Base-by-base conservation (phyloP, 1,284 basidiomycete species). In the Inonotus hispidus region DNA sequence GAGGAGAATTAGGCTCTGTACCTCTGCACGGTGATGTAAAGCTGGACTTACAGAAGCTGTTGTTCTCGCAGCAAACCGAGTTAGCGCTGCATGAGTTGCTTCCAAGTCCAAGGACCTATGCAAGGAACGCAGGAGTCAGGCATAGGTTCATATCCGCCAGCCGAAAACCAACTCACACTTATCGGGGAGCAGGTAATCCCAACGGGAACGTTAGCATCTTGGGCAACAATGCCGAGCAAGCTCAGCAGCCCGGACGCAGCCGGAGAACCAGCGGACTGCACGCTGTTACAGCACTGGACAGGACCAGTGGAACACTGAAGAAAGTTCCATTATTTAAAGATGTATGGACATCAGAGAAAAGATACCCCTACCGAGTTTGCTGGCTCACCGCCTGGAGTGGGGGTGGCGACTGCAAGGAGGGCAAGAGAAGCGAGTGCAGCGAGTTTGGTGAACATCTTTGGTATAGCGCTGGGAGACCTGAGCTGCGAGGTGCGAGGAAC, bases 221-320 rank as follows among this genome's bases (percentile, higher is more conserved):
- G 45, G n/a, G 58, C 11, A n/a, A 62, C 60, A n/a, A 62, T 29
- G 7, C 60, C 55, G 14, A 62, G 19, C n/a, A 32, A 47, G 37
- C 54, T 50, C 16, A 63, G 43, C 2, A 63, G 49, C 2, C 50
- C 3, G 19, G 58, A 16, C 4, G 59, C 27, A 1, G 19, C 27
- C n/a, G 55, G 27, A 52, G 19, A 46, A 11, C 32, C 23, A 2
- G 63, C 43, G 8, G 38, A 27, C 47, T 58, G 53, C 25, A 65
- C 58, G 43, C 43, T 43, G 38, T 52, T 54, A 59, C 64, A 65
- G 50, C 64, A 65, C n/a, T n/a, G n/a, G n/a, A n/a, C n/a, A n/a
- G n/a, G n/a, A n/a, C n/a, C n/a, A n/a, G n/a, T n/a, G n/a, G n/a
- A n/a, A n/a, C n/a, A n/a, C n/a, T n/a, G n/a, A n/a, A n/a, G n/a